Base-by-base conservation (phyloP, 495 filamentous ascomycete species). In the Trichoderma orchidacearum region DNA sequence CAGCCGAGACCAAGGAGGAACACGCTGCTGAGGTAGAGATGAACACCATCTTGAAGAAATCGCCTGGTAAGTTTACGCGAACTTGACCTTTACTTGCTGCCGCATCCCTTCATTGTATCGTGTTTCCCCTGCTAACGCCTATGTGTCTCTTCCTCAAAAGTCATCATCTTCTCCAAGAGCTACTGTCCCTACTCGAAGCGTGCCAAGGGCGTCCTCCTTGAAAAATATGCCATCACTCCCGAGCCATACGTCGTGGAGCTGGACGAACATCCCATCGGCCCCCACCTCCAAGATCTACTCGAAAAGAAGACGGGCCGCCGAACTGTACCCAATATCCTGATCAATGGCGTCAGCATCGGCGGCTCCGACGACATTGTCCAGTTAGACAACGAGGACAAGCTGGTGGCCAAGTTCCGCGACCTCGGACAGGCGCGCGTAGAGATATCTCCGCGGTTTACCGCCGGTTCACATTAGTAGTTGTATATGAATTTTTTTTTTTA, bases 121-220 rank as follows among this genome's bases (percentile, higher is more conserved):
- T 35, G 32, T 51, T 8, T 17, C 15, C 60, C 3, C 55, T 52
- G 53, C 11, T 54, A 21, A 31, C 23, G n/a, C 58, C 38, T 23
- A 27, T 6, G 41, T 27, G 41, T 48, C 21, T 2, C 21, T 1
- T 56, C 18, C 45, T 30, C 63, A 90, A n/a, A n/a, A n/a, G 87
- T 96, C 52, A 87, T 96, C 63, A 88, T 98, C 54, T 96, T 97
- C 74, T 95, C 89, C 55, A 97, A 97, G 69, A 82, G 86, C 1
- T 95, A 89, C 70, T 98, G 93, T 70, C 89, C 86, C 0, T 83
- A 81, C 73, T 96, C 90, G 45, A 80, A 77, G 58, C 81, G 78
- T 60, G 93, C 92, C 13, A 98, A 98, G 69, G 68, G 70, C 8
- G 82, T 97, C 58, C 80, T 97, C 28, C 75, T 95, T 27, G 80